phyloP scores from a whole-genome alignment of 768 basidiomycete genomes.

The Pleurotus tuber-regium region DNA sequence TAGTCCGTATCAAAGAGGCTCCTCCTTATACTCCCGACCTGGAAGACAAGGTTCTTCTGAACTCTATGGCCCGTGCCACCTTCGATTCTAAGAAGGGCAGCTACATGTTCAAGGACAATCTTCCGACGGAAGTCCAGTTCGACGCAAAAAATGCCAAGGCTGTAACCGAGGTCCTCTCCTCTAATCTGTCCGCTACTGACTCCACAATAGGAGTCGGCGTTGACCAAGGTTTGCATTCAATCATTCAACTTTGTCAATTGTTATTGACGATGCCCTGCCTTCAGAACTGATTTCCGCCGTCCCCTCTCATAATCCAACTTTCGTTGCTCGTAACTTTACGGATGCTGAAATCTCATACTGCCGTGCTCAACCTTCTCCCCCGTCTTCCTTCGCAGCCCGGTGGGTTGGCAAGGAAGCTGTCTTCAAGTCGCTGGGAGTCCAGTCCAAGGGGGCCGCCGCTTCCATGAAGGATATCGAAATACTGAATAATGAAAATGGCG shows the following conservation, averaged over 20 bases:
- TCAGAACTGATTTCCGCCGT: slow-evolving; percentile 89
- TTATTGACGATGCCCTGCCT: slow-evolving; percentile 10
- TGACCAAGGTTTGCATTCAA: slow-evolving; percentile 65
- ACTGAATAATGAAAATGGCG: slow-evolving; percentile 74
- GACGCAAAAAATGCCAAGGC: slow-evolving; percentile 70
- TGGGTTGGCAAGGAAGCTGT: slow-evolving; percentile 98
- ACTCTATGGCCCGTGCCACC: slow-evolving; percentile 86
- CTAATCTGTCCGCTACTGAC: slow-evolving; percentile 28
- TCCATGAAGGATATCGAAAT: slow-evolving; percentile 99
- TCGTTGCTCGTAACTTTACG: slow-evolving; percentile 92
- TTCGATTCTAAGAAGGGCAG: slow-evolving; percentile 83
- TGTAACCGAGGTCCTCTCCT: slow-evolving; percentile 51
- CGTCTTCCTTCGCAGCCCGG: slow-evolving; percentile 91
- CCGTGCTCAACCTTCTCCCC: slow-evolving; percentile 76
- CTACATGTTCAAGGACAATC: slow-evolving; percentile 72
- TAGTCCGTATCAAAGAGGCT: slow-evolving; percentile 93
- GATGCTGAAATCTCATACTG: slow-evolving; percentile 86
- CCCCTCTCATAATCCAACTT: slow-evolving; percentile 84
- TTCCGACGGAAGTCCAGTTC: slow-evolving; percentile 47
- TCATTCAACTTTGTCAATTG: not conserved
- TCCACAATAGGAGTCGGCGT: slow-evolving; percentile 77
- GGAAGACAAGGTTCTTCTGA: slow-evolving; percentile 84
- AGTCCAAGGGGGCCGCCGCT: slow-evolving; percentile 90
- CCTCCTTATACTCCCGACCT: slow-evolving; percentile 87
- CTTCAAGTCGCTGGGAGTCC: slow-evolving; percentile 92